Evolutionary conservation across 164 flowering plant genomes (phyloP), one percentile per base, ranked within the genome.

Genomic region (Hamamelis virginiana): DNA sequence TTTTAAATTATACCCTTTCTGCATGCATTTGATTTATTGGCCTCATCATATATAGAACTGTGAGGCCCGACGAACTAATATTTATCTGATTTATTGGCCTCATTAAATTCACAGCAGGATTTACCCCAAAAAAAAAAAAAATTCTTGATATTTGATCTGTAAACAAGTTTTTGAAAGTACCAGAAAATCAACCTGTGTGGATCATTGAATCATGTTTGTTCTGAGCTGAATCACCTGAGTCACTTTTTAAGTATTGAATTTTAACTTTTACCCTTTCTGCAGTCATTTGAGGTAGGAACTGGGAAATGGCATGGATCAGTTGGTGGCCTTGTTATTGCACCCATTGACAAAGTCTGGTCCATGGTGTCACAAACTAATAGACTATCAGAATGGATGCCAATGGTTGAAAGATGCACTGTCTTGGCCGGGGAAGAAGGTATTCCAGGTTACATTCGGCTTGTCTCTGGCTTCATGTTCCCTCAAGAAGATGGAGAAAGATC

Each of bases 381-480:
- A 27, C 68, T 83, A 28, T 68, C 84, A 41, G 83, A 87, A 69
- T 89, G 94, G 94, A 87, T 89, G 90, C 89, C 88, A 19, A 87
- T 87, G 91, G 89, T 87, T 16, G 89, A 89, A 64, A 83, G 59
- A 10, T 84, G 87, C 88, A 86, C 86, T 0, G 69, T 69, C 48
- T 53, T 87, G 67, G 76, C 62, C 0, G 94, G 94, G 62, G 76
- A 82, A 0, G 89, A 89, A 73, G 87, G 85, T 1, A 9, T 62
- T 52, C 78, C 74, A 19, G 90, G 89, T 65, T 83, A 87, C 25
- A 68, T 74, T 11, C 60, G 89, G 59, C 67, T 86, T 14, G 86
- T 86, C 44, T 86, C 88, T 1, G 94, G 94, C 28, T 87, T 84
- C 81, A 86, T 87, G 90, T 86, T 87, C 71, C 86, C 90, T 16